These are phyloP conservation scores for Leccinum insigne DNA, from an alignment of 1,284 basidiomycete genomes.

Conservation along the genomic window DNA sequence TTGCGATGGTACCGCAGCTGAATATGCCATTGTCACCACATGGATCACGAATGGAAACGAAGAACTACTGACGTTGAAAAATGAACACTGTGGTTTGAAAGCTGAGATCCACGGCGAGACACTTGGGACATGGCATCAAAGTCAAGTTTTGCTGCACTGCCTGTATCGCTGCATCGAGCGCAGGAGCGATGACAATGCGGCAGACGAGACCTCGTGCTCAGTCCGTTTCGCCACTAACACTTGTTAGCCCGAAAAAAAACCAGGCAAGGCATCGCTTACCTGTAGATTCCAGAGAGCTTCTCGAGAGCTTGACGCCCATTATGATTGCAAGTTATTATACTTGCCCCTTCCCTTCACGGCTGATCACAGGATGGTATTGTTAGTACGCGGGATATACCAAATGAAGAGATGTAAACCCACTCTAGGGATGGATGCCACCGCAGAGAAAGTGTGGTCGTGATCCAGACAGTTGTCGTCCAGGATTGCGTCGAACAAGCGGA, in stretches of 20 bases:
- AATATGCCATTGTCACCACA: constrained; percentile 4
- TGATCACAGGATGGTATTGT: constrained; percentile 4
- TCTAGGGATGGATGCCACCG: background rate
- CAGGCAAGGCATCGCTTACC: background rate
- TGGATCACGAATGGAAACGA: background rate
- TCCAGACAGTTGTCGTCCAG: background rate
- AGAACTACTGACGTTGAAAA: constrained; percentile 5
- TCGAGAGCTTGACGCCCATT: background rate
- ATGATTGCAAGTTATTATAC: background rate
- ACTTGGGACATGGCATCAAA: background rate
- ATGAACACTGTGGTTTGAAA: constrained; percentile 1
- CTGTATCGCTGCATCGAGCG: background rate
- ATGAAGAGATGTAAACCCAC: constrained; percentile 6
- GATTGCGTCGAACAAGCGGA: constrained; percentile 14
- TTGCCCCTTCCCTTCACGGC: constrained; percentile 1
- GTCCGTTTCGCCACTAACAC: background rate
- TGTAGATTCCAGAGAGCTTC: background rate
- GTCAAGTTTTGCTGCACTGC: constrained; percentile 2
- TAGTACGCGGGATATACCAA: background rate
- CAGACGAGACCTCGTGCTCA: background rate
- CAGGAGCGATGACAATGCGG: background rate
- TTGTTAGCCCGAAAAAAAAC: background rate
- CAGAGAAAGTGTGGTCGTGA: constrained; percentile 7
- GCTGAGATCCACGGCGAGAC: constrained; percentile 6
- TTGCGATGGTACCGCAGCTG: constrained; percentile 9